Base-by-base conservation (phyloP, 495 filamentous ascomycete species). In the Tuber borchii region DNA sequence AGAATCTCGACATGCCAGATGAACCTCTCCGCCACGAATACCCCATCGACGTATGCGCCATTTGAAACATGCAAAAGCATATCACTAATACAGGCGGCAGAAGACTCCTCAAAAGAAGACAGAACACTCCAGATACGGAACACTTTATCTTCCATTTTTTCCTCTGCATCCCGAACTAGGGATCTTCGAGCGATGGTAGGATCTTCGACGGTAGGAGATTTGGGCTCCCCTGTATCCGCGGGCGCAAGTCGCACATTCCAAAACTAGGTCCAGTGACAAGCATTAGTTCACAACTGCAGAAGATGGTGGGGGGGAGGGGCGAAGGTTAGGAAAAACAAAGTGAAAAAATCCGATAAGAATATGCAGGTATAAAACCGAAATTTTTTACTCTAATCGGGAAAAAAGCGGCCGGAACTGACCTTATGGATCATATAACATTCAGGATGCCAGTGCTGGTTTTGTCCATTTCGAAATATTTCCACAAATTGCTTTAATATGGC, bases 391-490 rank as follows among this genome's bases (percentile, higher is more conserved):
- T 19, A 34, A 34, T 44, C 56, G 40, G 42, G 48, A 48, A n/a
- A 43, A 43, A 48, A 72, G 39, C 31, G 26, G 44, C 69, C 51
- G 77, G 72, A 71, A 80, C 81, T 48, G 46, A 83, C 82, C 81
- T 99, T 99, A 84, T 99, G 96, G 68, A 99, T 99, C 95, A 98
- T 99, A 84, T 99, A 99, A 84, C 96, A 99, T 83, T 99, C 96
- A 4, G 96, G 96, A 82, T 99, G 96, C 96, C 96, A 99, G 81
- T 99, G 96, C 83, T 99, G 96, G 82, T 98, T 97, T 83, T 96
- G 90, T 0, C 95, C 95, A 84, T 98, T 97, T 71, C 96, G 90
- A 84, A 94, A 98, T 76, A 99, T 97, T 84, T 99, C 95, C 40
- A 99, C 96, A 82, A 99, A 99, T 83, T 99, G 96, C 85, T 99